Conservation (phyloP, 1,139 yeast species). For the Zygoascus sp. region DNA sequence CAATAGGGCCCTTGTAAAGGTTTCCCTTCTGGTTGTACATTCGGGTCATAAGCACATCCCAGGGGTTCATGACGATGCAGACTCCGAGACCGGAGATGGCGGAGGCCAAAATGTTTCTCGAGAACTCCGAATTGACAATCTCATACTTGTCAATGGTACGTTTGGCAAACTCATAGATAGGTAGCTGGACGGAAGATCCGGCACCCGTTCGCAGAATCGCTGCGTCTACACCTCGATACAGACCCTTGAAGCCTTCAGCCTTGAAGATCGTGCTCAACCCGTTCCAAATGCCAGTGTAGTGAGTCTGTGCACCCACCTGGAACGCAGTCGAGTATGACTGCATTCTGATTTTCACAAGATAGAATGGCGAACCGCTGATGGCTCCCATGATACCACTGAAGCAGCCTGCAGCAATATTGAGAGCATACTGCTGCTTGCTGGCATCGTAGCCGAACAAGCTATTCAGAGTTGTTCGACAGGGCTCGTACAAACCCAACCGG, state of each 20-base stretch:
- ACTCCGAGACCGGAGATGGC: slow-evolving; percentile 87
- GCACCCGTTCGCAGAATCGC: slow-evolving; percentile 92
- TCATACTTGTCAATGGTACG: slow-evolving; percentile 48
- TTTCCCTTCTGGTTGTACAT: slow-evolving; percentile 92
- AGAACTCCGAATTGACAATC: slow-evolving; percentile 57
- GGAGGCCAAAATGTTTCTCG: slow-evolving; percentile 68
- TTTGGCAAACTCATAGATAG: slow-evolving; percentile 82
- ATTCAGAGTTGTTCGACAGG: slow-evolving; percentile 63
- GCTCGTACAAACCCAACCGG: slow-evolving; percentile 90
- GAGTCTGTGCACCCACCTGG: slow-evolving; percentile 87
- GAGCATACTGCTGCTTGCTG: slow-evolving; percentile 43
- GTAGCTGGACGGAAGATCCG: slow-evolving; percentile 92
- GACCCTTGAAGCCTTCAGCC: slow-evolving; percentile 71
- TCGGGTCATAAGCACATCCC: slow-evolving; percentile 92
- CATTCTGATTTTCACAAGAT: slow-evolving; percentile 91
- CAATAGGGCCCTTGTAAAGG: slow-evolving; percentile 79
- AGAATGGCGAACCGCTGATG: slow-evolving; percentile 82
- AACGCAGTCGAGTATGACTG: slow-evolving; percentile 73
- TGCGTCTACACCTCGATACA: slow-evolving; percentile 90
- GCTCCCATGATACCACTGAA: slow-evolving; percentile 89
- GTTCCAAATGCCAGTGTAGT: slow-evolving; percentile 62
- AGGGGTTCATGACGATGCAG: slow-evolving; percentile 93
- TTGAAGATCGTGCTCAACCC: slow-evolving; percentile 61
- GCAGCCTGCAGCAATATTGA: slow-evolving; percentile 79
- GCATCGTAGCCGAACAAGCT: slow-evolving; percentile 48